Evolutionary conservation across 2,329 filamentous ascomycete species (phyloP).

Genomic region (Graphilbum fragrans): DNA sequence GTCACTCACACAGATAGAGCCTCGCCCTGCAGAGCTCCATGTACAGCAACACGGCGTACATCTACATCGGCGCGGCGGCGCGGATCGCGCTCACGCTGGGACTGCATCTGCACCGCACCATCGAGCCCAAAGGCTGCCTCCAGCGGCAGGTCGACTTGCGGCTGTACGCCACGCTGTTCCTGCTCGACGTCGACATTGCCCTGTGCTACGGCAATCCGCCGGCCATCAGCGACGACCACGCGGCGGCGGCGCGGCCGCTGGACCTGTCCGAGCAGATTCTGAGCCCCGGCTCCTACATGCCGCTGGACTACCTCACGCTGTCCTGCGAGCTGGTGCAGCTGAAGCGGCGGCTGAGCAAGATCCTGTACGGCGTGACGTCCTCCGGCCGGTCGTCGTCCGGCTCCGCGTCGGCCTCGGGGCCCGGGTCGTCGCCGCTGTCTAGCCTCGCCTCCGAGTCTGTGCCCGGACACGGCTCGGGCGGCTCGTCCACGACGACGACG

Average conservation of each 20-base stretch:
- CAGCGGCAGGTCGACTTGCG: conserved; percentile 14
- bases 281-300: conserved; percentile 15
- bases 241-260: conserved; percentile 4
- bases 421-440: too few relatives aligned
- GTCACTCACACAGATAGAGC: conserved; percentile 4
- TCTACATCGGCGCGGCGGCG: conserved; percentile 15
- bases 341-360: conserved; percentile 10
- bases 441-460: too few relatives aligned
- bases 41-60: conserved; percentile 14
- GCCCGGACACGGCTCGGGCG: too few relatives aligned
- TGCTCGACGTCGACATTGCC: conserved; percentile 16
- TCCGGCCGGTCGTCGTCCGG: too few relatives aligned
- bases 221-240: conserved; percentile 12
- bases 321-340: conserved; percentile 14
- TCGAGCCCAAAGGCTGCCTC: conserved; percentile 12
- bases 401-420: background rate
- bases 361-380: conserved; percentile 10
- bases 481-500: conserved; percentile 9
- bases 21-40: conserved; percentile 14
- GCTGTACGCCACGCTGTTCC: conserved; percentile 14
- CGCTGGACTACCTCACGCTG: conserved; percentile 13
- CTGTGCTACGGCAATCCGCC: conserved; percentile 15
- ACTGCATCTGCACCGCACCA: conserved; percentile 13
- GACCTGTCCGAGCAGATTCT: conserved; percentile 14
- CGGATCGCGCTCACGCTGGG: conserved; percentile 15